These are phyloP conservation scores for Lathyrus oleraceus DNA, from an alignment of 306 rosid genomes.

Conservation along the genomic window DNA sequence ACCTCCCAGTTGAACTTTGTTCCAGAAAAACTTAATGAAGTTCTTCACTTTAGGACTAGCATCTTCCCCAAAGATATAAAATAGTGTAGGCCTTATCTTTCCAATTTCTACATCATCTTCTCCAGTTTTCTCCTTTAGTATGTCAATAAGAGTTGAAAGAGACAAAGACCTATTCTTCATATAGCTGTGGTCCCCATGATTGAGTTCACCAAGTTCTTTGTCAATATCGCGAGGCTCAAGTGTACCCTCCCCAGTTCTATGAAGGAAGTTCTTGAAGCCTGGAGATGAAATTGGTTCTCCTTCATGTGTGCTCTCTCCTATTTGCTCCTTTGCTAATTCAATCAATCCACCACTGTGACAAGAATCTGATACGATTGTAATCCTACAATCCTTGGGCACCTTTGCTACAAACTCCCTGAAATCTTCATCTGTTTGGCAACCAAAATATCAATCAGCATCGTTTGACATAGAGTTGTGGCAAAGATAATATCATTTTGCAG, in stretches of 20 bases:
- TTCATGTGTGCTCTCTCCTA: slow-evolving; percentile 65
- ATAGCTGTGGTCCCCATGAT: slow-evolving; percentile 33
- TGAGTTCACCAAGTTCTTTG: slow-evolving; percentile 40
- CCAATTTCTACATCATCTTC: slow-evolving; percentile 68
- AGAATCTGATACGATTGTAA: slow-evolving; percentile 79
- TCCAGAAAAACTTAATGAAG: slow-evolving; percentile 58
- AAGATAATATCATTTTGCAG: not conserved
- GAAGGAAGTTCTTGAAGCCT: slow-evolving; percentile 46
- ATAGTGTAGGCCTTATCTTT: slow-evolving; percentile 67
- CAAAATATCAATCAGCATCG: not conserved
- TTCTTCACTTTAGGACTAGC: slow-evolving; percentile 85
- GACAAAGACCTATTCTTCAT: slow-evolving; percentile 54
- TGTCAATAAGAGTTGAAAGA: slow-evolving; percentile 58
- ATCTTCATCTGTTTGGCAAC: slow-evolving; percentile 62
- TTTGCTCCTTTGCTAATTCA: slow-evolving; percentile 65
- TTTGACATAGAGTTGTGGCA: not conserved
- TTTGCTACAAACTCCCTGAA: slow-evolving; percentile 60
- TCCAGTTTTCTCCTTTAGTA: slow-evolving; percentile 73
- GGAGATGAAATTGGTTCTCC: slow-evolving; percentile 19
- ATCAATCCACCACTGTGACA: slow-evolving; percentile 90
- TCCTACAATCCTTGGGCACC: slow-evolving; percentile 57
- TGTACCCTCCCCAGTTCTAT: slow-evolving; percentile 39
- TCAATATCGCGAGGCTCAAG: slow-evolving; percentile 52
- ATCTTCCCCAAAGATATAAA: slow-evolving; percentile 63
- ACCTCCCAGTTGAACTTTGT: slow-evolving; percentile 42